Evolutionary conservation across 1,284 basidiomycete species (phyloP), one percentile per base, ranked within the genome.

Genomic region (Cryptococcus hybrid): DNA sequence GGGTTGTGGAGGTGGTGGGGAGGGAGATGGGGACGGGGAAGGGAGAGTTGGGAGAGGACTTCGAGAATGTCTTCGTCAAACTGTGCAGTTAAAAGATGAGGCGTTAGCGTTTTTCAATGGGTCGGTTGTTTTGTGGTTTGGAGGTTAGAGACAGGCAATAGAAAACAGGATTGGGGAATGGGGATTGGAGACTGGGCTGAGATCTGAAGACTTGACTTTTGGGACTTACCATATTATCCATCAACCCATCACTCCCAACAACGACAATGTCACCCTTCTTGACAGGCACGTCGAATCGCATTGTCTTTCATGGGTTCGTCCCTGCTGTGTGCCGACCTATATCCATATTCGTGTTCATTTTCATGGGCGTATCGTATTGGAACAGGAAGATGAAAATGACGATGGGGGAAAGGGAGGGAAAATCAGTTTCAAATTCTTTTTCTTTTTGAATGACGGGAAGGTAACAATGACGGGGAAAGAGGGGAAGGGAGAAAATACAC

Each of bases 61-160:
- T 96, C 92, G 11, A 97, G 79, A 34, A 98, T 88, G 62, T 97
- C 94, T 69, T 92, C 88, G 71, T 97, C 93, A 84, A 93, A 97
- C 51, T 78, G 56, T 4, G 52, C 13, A 7, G 7, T 3, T 30
- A 30, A 30, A 30, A 30, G 30, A 30, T 30, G 43, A 11, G 44
- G 4, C 4, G 30, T 30, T 30, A 30, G 30, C 30, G 30, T 4
- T 4, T 30, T 4, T 30, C 3, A 30, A 30, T 30, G 30, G 4
- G 4, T 30, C 30, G 30, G 4, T 3, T 30, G 30, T 30, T 30
- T 30, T 39, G 7, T 11, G 30, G 46, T 39, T 36, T 13, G 43
- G 11, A 35, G 18, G 2, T 36, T 39, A 43, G 50, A 11, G 37
- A 39, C n/a, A 11, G 2, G 34, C 44, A 43, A 39, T 9, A 35